A percentile compares a stretch with the other conserved stretches of the same genome.
Evolutionary conservation across 1,284 basidiomycete genomes (phyloP).

Genomic region (Leccinum huronense): DNA sequence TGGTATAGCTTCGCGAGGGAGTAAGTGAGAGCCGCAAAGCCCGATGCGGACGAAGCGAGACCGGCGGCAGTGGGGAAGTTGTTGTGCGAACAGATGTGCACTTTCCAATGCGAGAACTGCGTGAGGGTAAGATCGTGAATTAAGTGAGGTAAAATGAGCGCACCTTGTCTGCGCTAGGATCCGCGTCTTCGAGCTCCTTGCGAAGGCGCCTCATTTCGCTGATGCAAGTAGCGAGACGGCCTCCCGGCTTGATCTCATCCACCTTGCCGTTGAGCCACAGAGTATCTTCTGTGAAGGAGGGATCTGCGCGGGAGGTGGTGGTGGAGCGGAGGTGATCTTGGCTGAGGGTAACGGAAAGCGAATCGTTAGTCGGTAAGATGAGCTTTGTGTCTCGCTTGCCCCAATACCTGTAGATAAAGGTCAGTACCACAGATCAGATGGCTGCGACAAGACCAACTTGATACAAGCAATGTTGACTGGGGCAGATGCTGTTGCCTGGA

Average conservation of each 20-base stretch:
- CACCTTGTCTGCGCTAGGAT: conserved; percentile 66
- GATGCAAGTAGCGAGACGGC: conserved; percentile 85
- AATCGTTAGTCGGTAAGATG: conserved; percentile 97
- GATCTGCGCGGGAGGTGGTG: conserved; percentile 87
- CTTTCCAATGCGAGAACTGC: conserved; percentile 69
- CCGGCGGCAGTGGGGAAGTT: conserved; percentile 99
- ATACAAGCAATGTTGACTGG: conserved; percentile 97
- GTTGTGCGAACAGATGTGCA: conserved; percentile 94
- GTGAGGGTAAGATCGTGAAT: conserved; percentile 8
- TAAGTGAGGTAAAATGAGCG: conserved; percentile 19
- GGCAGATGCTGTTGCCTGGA: conserved; percentile 86
- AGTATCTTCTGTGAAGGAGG: conserved; percentile 64
- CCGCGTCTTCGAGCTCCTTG: conserved; percentile 68
- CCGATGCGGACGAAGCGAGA: conserved; percentile 95
- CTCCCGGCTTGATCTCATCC: conserved; percentile 82
- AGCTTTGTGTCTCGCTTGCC: conserved; percentile 96
- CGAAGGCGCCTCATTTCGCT: conserved; percentile 82
- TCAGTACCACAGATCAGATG: conserved; percentile 23
- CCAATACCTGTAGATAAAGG: conserved; percentile 74
- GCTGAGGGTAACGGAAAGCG: conserved; percentile 93
- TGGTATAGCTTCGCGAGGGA: conserved; percentile 87
- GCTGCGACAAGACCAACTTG: conserved; percentile 60
- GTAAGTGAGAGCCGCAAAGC: conserved; percentile 92
- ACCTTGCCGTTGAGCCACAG: conserved; percentile 95
- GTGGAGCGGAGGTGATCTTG: conserved; percentile 96